Conservation (phyloP, 78 protist species). For the Chrysochromulina tobinii region DNA sequence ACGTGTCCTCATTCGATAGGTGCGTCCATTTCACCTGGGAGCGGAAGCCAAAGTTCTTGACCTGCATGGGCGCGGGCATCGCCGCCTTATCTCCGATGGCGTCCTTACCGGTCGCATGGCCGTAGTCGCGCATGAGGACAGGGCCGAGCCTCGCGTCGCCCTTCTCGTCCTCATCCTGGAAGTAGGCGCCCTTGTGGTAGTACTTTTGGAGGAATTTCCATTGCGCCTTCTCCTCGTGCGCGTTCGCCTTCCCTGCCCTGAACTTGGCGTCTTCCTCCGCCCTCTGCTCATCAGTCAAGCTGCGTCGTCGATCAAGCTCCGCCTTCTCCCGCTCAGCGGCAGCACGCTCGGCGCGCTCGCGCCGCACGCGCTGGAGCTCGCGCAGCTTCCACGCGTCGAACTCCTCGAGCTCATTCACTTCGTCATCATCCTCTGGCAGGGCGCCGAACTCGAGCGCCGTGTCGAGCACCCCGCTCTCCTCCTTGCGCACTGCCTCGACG, state of each 20-base stretch:
- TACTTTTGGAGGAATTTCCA: conserved; percentile 34
- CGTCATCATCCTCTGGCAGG: conserved; percentile 23
- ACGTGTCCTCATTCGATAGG: conserved; percentile 22
- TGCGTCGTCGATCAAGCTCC: conserved; percentile 43
- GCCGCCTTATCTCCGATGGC: background rate
- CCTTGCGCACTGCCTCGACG: background rate
- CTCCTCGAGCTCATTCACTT: conserved; percentile 19
- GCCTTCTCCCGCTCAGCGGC: background rate
- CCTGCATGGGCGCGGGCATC: conserved; percentile 31
- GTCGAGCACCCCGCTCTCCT: background rate
- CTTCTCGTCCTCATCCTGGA: conserved; percentile 38
- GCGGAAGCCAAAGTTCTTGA: conserved; percentile 34
- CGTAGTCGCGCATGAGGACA: conserved; percentile 17
- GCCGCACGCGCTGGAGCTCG: conserved; percentile 19
- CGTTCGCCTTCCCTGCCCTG: too few relatives aligned
- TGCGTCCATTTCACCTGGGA: conserved; percentile 35
- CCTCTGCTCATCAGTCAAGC: conserved; percentile 29
- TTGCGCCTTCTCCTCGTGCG: background rate
- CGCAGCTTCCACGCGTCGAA: conserved; percentile 32
- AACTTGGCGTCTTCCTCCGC: conserved; percentile 18
- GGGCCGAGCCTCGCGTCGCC: conserved; percentile 9
- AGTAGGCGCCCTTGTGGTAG: conserved; percentile 44
- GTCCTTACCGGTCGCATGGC: conserved; percentile 24
- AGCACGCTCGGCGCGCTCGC: conserved; percentile 10
- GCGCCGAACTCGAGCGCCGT: conserved; percentile 7